A percentile compares a stretch with the other conserved stretches of the same genome.
phyloP scores from a whole-genome alignment of 2,329 filamentous ascomycete species.

The Fusarium albosuccineum region DNA sequence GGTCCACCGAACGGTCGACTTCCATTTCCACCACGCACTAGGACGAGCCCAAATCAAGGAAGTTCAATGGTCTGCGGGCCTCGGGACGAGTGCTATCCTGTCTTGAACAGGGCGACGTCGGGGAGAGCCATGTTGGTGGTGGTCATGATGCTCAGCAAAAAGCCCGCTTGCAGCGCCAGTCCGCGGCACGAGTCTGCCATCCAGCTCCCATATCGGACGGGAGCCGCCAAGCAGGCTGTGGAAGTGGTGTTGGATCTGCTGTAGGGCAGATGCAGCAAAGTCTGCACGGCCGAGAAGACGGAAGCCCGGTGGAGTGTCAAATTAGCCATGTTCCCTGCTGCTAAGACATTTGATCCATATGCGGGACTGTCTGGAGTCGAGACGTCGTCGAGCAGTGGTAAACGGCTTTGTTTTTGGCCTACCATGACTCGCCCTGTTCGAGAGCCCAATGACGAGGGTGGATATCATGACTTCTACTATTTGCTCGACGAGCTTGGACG shows the following conservation, averaged over 20 bases:
- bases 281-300: conserved; percentile 13
- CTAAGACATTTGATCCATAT: conserved; percentile 29
- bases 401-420: conserved; percentile 17
- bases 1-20: conserved; percentile 39
- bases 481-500: no score
- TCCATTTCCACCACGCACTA: conserved; percentile 38
- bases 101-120: conserved; percentile 7
- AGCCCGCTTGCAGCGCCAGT: neutral
- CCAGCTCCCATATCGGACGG: neutral
- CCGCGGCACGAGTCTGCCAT: neutral
- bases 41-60: conserved; percentile 39
- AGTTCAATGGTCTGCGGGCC: conserved; percentile 37
- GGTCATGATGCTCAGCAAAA: neutral
- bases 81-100: conserved; percentile 22
- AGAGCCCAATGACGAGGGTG: conserved; percentile 2
- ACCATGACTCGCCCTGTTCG: conserved; percentile 34
- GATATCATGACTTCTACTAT: conserved; percentile 3
- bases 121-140: neutral
- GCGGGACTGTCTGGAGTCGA: conserved; percentile 16
- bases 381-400: conserved; percentile 19
- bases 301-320: conserved; percentile 37
- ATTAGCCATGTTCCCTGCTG: conserved; percentile 35
- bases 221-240: neutral
- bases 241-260: neutral
- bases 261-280: conserved; percentile 8